Evolutionary conservation across 2,329 filamentous ascomycete genomes (phyloP).

Genomic region (Calonectria crousiana): DNA sequence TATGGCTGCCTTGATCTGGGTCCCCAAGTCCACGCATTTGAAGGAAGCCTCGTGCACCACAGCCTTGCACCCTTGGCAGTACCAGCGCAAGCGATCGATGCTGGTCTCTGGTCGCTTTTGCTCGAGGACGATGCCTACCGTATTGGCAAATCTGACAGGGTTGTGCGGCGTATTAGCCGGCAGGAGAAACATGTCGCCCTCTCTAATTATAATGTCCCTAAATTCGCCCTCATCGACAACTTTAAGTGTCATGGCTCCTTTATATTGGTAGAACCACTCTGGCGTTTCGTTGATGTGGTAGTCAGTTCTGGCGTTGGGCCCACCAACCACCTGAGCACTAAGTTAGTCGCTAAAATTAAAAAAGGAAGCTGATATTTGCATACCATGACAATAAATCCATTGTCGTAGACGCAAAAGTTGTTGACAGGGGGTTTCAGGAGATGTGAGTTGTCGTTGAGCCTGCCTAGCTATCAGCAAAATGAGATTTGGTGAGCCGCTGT

Average conservation of each 20-base stretch:
- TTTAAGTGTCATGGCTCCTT: constrained; percentile 93
- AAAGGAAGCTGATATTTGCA: background rate
- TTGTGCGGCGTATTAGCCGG: constrained; percentile 96
- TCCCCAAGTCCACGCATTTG: constrained; percentile 89
- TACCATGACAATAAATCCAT: constrained; percentile 85
- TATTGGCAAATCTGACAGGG: constrained; percentile 91
- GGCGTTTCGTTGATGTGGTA: constrained; percentile 98
- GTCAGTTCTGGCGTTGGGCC: constrained; percentile 94
- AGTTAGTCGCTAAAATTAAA: background rate
- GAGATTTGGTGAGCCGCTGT: too few relatives aligned
- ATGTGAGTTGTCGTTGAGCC: constrained; percentile 92
- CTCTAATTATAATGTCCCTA: constrained; percentile 87
- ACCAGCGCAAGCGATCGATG: constrained; percentile 89
- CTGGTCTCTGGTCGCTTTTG: constrained; percentile 78
- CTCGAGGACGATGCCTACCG: constrained; percentile 92
- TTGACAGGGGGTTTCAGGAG: constrained; percentile 94
- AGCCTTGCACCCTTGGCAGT: constrained; percentile 78
- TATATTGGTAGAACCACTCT: constrained; percentile 98
- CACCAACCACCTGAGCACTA: constrained; percentile 80
- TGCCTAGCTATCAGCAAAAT: constrained; percentile 49
- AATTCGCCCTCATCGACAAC: constrained; percentile 82
- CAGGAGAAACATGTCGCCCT: constrained; percentile 94
- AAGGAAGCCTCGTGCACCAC: constrained; percentile 90
- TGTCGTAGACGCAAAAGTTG: constrained; percentile 96
- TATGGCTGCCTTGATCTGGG: constrained; percentile 93